A percentile compares a stretch with the other conserved stretches of the same genome.
These are phyloP conservation scores for Phytophthora brassicae DNA, from an alignment of 352 stramenopile genomes.

Conservation along the genomic window DNA sequence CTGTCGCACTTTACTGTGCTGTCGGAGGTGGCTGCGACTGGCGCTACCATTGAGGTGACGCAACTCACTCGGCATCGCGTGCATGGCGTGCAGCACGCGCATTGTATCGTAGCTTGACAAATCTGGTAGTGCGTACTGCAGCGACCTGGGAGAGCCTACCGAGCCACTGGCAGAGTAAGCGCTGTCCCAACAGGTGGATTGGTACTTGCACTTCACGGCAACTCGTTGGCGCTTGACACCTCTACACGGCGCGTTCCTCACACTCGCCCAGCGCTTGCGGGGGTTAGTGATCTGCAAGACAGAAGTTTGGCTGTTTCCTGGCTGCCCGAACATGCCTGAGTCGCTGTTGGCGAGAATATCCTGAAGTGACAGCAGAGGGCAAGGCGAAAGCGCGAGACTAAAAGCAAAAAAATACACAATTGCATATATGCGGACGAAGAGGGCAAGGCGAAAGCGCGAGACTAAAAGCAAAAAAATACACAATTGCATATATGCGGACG, in stretches of 20 bases:
- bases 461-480: constrained; percentile 11
- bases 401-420: constrained; percentile 4
- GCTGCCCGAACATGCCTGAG: constrained; percentile 4
- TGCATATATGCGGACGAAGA: constrained; percentile 10
- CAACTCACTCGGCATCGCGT: constrained; percentile 39
- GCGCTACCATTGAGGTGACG: constrained; percentile 37
- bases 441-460: constrained; percentile 16
- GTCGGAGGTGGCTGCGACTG: constrained; percentile 17
- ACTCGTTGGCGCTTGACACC: constrained; percentile 29
- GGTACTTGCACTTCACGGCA: constrained; percentile 10
- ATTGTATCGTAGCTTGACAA: constrained; percentile 43
- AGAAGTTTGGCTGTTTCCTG: background rate
- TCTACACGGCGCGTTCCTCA: background rate
- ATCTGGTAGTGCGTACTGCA: constrained; percentile 41
- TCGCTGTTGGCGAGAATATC: constrained; percentile 4
- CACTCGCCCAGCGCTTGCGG: constrained; percentile 24
- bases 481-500: constrained; percentile 6
- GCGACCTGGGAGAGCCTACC: constrained; percentile 29
- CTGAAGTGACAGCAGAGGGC: constrained; percentile 24
- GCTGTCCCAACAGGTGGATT: background rate
- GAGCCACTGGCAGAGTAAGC: background rate
- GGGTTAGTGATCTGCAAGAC: background rate
- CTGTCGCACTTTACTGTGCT: constrained; percentile 22
- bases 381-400: constrained; percentile 18
- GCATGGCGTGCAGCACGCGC: constrained; percentile 38